phyloP scores from a whole-genome alignment of 2,329 filamentous ascomycete genomes.

The Xylaria sp. region DNA sequence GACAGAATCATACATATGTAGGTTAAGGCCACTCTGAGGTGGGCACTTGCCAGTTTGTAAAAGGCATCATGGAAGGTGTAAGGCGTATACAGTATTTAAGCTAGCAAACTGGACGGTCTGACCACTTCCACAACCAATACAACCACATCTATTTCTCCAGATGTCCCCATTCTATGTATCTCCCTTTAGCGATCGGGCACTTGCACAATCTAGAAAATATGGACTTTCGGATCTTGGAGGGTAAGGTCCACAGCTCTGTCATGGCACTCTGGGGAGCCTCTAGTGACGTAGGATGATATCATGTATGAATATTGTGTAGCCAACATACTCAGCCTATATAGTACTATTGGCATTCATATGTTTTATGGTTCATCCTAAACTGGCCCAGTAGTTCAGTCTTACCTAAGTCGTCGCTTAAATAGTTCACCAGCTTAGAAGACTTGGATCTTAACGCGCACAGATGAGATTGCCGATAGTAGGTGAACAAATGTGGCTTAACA shows the following conservation, averaged over 20 bases:
- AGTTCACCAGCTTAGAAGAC: slow-evolving; percentile 53
- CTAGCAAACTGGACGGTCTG: too few relatives aligned
- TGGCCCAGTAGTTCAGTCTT: too few relatives aligned
- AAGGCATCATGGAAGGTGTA: too few relatives aligned
- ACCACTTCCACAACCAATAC: too few relatives aligned
- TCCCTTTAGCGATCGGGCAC: slow-evolving; percentile 43
- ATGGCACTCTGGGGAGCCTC: slow-evolving; percentile 87
- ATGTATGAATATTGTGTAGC: background rate
- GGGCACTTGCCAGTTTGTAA: too few relatives aligned
- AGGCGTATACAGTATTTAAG: too few relatives aligned
- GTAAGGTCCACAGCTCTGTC: slow-evolving; percentile 89
- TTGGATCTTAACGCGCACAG: slow-evolving; percentile 49
- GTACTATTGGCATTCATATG: slow-evolving; percentile 6
- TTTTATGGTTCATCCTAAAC: slow-evolving; percentile 5
- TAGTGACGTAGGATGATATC: slow-evolving; percentile 74
- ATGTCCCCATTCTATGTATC: too few relatives aligned
- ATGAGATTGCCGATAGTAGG: slow-evolving; percentile 35
- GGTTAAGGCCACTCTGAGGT: too few relatives aligned
- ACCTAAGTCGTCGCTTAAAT: background rate
- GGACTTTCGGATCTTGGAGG: slow-evolving; percentile 92
- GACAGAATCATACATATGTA: too few relatives aligned
- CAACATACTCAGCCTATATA: background rate
- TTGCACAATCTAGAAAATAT: slow-evolving; percentile 77
- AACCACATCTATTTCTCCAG: slow-evolving; percentile 41
- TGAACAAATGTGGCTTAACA: slow-evolving; percentile 43